phyloP scores from a whole-genome alignment of 176 grass and related monocot species.

The Dendrocalamus sinicus region DNA sequence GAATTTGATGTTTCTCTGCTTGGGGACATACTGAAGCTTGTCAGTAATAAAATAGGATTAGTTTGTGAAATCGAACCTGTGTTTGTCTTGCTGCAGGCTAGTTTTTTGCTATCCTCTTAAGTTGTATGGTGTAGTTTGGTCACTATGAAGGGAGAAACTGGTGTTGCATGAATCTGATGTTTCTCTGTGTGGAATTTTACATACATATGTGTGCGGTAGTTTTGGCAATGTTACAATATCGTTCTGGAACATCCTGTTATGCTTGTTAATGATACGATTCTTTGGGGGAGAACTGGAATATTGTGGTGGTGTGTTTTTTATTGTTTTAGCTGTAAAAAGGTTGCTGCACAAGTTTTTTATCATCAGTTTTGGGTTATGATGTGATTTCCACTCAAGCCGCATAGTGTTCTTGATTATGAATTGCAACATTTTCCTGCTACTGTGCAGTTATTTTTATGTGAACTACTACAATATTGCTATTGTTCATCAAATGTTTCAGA shows the following conservation, averaged over 20 bases:
- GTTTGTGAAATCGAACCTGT: background rate
- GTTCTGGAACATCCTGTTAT: background rate
- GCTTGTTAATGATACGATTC: background rate
- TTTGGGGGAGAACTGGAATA: background rate
- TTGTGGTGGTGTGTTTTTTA: background rate
- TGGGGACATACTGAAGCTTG: background rate
- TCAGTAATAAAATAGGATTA: background rate
- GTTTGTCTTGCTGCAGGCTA: background rate
- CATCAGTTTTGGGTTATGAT: background rate
- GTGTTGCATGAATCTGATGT: background rate
- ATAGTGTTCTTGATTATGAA: background rate
- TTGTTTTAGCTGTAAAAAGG: background rate
- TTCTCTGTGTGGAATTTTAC: background rate
- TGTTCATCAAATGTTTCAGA: background rate
- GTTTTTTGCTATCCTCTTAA: background rate
- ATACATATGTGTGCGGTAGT: background rate
- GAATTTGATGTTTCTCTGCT: background rate
- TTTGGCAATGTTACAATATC: background rate
- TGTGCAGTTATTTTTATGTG: background rate
- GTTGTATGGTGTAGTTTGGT: background rate
- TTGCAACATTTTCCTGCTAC: background rate
- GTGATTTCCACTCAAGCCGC: background rate
- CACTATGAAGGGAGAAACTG: background rate
- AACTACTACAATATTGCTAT: background rate
- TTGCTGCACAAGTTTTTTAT: too few relatives aligned